Conservation (phyloP, 202 grass and related monocot species). For the Panicum virgatum region DNA sequence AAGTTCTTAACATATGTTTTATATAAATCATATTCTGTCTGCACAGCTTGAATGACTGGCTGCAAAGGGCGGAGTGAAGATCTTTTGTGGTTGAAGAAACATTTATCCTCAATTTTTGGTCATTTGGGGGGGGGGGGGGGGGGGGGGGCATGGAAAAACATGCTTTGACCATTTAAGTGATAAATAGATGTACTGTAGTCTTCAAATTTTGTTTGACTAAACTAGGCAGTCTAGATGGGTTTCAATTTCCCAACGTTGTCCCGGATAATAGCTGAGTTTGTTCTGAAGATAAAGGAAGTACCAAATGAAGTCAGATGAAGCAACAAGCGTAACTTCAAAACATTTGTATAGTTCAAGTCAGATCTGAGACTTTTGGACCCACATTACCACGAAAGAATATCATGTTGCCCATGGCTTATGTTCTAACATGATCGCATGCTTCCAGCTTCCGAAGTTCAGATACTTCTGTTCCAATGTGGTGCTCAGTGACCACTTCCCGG, state of each 20-base stretch:
- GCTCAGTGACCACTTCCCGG: background rate
- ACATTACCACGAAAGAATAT: background rate
- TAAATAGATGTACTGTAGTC: constrained; percentile 25
- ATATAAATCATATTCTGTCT: constrained; percentile 12
- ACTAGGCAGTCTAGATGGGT: constrained; percentile 16
- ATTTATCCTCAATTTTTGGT: background rate
- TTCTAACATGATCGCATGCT: background rate
- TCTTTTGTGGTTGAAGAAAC: background rate
- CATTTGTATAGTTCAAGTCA: constrained; percentile 9
- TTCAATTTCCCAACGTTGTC: background rate
- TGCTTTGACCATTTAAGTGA: constrained; percentile 16
- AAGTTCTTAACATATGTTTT: constrained; percentile 28
- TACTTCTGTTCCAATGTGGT: background rate
- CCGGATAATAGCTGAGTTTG: background rate
- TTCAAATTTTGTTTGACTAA: constrained; percentile 5
- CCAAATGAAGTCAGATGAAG: background rate
- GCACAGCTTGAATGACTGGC: constrained; percentile 56
- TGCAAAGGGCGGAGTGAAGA: constrained; percentile 51
- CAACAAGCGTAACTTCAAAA: background rate
- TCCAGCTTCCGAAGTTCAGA: no score
- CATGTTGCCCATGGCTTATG: background rate
- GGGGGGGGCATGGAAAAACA: background rate
- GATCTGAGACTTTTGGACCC: background rate
- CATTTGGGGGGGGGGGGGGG: no score
- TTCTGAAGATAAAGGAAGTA: background rate